These are phyloP conservation scores for Ramularia collo-cygni DNA, from an alignment of 2,329 filamentous ascomycete species.

Conservation along the genomic window DNA sequence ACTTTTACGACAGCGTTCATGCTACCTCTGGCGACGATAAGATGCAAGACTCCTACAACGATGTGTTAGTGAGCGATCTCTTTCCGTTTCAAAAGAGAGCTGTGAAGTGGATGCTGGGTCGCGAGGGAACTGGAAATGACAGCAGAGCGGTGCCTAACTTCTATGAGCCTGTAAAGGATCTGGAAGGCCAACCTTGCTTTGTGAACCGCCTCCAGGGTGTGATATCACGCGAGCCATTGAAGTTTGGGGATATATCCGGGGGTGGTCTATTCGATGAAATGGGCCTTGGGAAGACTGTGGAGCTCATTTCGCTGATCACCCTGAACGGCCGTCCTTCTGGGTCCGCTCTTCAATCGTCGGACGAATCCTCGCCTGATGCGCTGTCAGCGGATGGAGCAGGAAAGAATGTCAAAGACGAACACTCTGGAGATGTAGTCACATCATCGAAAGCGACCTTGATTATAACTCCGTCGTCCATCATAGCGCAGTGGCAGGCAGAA, in stretches of 20 bases:
- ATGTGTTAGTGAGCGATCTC: conserved; percentile 35
- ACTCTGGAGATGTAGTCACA: conserved; percentile 40
- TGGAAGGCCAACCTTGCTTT: conserved; percentile 42
- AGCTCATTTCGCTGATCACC: conserved; percentile 64
- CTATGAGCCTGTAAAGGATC: conserved; percentile 35
- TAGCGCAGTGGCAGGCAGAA: conserved; percentile 58
- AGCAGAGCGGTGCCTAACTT: conserved; percentile 8
- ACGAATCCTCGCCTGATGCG: conserved; percentile 20
- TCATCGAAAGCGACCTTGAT: conserved; percentile 54
- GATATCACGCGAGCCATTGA: conserved; percentile 31
- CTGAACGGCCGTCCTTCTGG: conserved; percentile 51
- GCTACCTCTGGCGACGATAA: conserved; percentile 45
- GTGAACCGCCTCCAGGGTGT: conserved; percentile 59
- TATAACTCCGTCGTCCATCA: conserved; percentile 54
- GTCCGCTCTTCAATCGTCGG: too few species aligned
- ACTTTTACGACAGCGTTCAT: conserved; percentile 65
- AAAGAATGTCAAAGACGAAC: conserved; percentile 26
- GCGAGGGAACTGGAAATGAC: conserved; percentile 47
- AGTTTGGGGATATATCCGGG: conserved; percentile 42
- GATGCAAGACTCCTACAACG: conserved; percentile 7
- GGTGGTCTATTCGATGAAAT: conserved; percentile 75
- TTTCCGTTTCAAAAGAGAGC: conserved; percentile 68
- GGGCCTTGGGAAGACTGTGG: conserved; percentile 75
- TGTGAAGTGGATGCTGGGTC: conserved; percentile 61
- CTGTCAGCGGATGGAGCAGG: too few species aligned